phyloP scores from a whole-genome alignment of 805 yeast genomes.

The Wickerhamiella cacticola region DNA sequence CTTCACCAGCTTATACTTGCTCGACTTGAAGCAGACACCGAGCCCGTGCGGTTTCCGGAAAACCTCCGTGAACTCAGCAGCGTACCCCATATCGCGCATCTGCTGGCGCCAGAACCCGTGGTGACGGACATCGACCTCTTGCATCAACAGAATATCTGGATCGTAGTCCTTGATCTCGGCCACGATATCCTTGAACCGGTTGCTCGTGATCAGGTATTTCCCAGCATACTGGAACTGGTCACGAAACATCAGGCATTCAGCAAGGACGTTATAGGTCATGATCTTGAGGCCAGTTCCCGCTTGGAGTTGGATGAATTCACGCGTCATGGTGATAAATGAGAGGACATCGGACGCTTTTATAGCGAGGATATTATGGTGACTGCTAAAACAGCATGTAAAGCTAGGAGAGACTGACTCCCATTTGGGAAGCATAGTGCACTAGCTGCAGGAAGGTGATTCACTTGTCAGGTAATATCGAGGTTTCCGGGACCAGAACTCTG shows the following conservation, averaged over 20 bases:
- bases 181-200: slow-evolving; percentile 51
- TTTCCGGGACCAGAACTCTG: too few relatives aligned
- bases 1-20: slow-evolving; percentile 39
- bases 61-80: slow-evolving; percentile 46
- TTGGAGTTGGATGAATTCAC: too few relatives aligned
- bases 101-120: slow-evolving; percentile 29
- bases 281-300: slow-evolving; percentile 27
- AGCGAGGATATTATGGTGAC: too few relatives aligned
- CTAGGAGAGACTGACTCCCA: too few relatives aligned
- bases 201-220: slow-evolving; percentile 64
- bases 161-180: slow-evolving; percentile 54
- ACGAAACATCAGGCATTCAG: slow-evolving; percentile 74
- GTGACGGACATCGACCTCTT: slow-evolving; percentile 70
- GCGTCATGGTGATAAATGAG: too few relatives aligned
- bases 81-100: slow-evolving; percentile 16
- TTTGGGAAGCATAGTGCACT: too few relatives aligned
- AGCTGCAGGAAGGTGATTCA: too few relatives aligned
- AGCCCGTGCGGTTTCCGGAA: slow-evolving; percentile 72
- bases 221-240: slow-evolving; percentile 72
- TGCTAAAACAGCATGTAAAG: too few relatives aligned
- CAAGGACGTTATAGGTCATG: slow-evolving; percentile 73
- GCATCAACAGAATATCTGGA: slow-evolving; percentile 68
- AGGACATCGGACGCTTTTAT: too few relatives aligned
- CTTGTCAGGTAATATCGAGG: too few relatives aligned
- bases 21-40: slow-evolving; percentile 47